Percentiles rank a stretch among this genome's conserved stretches.
Evolutionary conservation across 169 alveolate genomes (phyloP).

Genomic region (Cryptosporidium felis): DNA sequence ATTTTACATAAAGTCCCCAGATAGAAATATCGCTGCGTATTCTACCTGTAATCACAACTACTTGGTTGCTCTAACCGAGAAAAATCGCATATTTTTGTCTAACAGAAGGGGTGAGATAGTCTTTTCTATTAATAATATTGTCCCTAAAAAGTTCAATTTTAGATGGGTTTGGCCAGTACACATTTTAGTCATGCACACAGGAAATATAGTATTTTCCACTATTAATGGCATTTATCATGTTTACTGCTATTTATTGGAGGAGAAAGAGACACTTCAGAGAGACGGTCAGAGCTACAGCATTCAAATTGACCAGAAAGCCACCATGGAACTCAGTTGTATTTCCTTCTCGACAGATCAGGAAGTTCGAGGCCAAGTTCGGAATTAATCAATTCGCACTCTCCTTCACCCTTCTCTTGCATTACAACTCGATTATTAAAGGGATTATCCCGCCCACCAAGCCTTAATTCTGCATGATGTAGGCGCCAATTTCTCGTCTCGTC

Average conservation of each 20-base stretch:
- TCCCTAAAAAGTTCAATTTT: conserved; percentile 21
- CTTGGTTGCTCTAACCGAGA: conserved; percentile 36
- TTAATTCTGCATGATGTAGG: conserved; percentile 10
- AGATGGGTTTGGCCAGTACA: conserved; percentile 68
- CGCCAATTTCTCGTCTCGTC: conserved; percentile 60
- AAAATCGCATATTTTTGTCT: not conserved
- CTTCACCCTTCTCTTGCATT: too few relatives aligned
- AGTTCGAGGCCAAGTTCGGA: too few relatives aligned
- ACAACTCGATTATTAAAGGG: too few relatives aligned
- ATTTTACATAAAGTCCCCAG: conserved; percentile 47
- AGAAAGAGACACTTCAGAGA: too few relatives aligned
- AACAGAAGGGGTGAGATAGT: conserved; percentile 48
- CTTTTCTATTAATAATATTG: not conserved
- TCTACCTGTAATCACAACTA: conserved; percentile 18
- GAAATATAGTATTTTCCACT: conserved; percentile 4
- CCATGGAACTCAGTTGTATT: too few relatives aligned
- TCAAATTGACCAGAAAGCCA: too few relatives aligned
- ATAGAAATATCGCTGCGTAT: conserved; percentile 5
- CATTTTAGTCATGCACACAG: not conserved
- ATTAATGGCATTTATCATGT: not conserved
- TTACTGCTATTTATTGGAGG: conserved; percentile 10
- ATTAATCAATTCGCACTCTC: too few relatives aligned
- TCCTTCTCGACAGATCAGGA: too few relatives aligned
- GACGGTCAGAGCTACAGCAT: too few relatives aligned
- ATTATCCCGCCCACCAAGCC: too few relatives aligned